A percentile compares a stretch with the other conserved stretches of the same genome.
phyloP scores from a whole-genome alignment of 2,329 filamentous ascomycete species.

The Scytalidium sp. region DNA sequence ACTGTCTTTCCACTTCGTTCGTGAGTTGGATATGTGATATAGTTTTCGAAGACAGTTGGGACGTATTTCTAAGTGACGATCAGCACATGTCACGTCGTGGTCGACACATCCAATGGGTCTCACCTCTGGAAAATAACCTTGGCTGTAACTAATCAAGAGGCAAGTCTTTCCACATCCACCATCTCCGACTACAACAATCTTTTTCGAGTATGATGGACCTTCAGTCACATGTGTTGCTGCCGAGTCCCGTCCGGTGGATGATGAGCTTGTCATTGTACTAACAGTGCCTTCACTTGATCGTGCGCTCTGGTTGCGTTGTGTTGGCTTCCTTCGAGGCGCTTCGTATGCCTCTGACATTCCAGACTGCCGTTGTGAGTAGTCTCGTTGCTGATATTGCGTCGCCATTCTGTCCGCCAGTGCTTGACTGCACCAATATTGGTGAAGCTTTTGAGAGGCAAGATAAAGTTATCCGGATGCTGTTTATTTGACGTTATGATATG shows the following conservation, averaged over 20 bases:
- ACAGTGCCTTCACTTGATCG: conserved; percentile 85
- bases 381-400: conserved; percentile 26
- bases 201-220: conserved; percentile 93
- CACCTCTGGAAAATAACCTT: conserved; percentile 99
- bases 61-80: conserved; percentile 82
- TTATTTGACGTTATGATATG: not conserved
- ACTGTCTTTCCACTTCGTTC: conserved; percentile 86
- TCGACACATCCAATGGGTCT: conserved; percentile 1
- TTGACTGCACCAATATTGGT: not conserved
- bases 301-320: conserved; percentile 28
- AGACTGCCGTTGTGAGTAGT: conserved; percentile 22
- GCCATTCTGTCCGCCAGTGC: conserved; percentile 19
- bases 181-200: conserved; percentile 97
- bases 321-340: conserved; percentile 22
- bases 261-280: conserved; percentile 77
- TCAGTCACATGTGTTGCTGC: conserved; percentile 84
- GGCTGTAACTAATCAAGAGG: conserved; percentile 96
- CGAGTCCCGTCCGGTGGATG: conserved; percentile 70
- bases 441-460: conserved; percentile 1
- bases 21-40: conserved; percentile 96
- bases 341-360: conserved; percentile 28
- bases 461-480: not conserved
- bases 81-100: conserved; percentile 1
- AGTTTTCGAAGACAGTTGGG: conserved; percentile 98
- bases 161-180: conserved; percentile 99